These are phyloP conservation scores for Melampsora abietis-canadensis DNA, from an alignment of 1,284 basidiomycete genomes.

Conservation along the genomic window DNA sequence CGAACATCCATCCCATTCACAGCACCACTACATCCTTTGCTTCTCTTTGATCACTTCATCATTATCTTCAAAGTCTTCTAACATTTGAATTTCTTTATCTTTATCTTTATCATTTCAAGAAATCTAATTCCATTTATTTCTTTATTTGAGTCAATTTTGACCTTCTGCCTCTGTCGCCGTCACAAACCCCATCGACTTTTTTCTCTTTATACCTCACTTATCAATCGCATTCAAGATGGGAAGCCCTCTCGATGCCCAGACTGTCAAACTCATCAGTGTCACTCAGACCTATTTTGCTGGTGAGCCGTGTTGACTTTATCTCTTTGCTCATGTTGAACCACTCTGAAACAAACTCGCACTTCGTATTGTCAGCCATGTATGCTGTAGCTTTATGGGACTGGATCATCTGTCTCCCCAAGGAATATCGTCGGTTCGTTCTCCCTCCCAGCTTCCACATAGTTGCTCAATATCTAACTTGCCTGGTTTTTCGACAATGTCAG, in stretches of 20 bases:
- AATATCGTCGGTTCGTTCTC: conserved; percentile 32
- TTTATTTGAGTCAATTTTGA: no score
- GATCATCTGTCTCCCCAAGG: conserved; percentile 38
- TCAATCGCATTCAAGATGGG: conserved; percentile 14
- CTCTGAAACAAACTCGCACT: neutral
- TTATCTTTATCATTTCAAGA: no score
- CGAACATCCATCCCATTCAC: no score
- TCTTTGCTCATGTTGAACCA: neutral
- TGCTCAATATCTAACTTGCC: neutral
- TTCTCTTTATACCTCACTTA: no score
- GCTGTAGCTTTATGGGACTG: conserved; percentile 41
- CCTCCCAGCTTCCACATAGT: neutral
- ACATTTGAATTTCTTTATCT: no score
- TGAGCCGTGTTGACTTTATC: neutral
- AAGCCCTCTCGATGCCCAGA: conserved; percentile 23
- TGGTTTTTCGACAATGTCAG: conserved; percentile 7
- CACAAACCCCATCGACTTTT: no score
- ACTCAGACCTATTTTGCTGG: conserved; percentile 42
- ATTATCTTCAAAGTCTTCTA: no score
- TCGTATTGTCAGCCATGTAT: conserved; percentile 31
- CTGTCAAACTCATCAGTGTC: conserved; percentile 31
- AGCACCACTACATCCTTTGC: no score
- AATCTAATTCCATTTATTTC: no score
- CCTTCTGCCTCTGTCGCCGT: no score
- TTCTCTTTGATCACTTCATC: no score